These are phyloP conservation scores for Raddia distichophylla DNA, from an alignment of 176 grass and related monocot species.

Conservation along the genomic window DNA sequence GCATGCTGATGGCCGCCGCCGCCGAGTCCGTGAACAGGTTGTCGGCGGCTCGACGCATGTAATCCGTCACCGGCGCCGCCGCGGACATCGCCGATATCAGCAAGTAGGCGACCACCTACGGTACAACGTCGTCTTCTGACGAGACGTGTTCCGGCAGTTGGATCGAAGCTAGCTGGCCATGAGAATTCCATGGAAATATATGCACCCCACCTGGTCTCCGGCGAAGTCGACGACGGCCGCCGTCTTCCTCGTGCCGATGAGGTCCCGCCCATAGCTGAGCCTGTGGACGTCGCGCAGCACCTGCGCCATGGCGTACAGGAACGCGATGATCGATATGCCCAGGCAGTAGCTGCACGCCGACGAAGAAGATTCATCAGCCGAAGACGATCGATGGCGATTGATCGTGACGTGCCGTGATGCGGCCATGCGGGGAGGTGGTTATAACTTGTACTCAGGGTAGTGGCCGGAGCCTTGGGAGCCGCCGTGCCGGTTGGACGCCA, in stretches of 20 bases:
- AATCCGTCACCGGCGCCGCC: conserved; percentile 71
- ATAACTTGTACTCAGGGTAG: conserved; percentile 64
- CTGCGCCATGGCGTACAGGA: conserved; percentile 65
- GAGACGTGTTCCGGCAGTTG: neutral
- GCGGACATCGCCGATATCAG: conserved; percentile 57
- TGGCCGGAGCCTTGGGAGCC: conserved; percentile 56
- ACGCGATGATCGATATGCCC: conserved; percentile 58
- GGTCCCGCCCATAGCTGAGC: conserved; percentile 44
- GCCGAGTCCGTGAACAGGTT: conserved; percentile 68
- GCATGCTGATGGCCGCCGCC: conserved; percentile 66
- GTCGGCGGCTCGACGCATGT: conserved; percentile 50
- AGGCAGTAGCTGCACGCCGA: conserved; percentile 60
- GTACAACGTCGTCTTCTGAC: neutral
- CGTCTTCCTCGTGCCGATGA: conserved; percentile 43
- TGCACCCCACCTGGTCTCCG: conserved; percentile 63
- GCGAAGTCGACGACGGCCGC: conserved; percentile 59
- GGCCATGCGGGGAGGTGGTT: neutral
- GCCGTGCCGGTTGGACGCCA: conserved; percentile 69
- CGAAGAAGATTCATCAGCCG: neutral
- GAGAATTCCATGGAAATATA: neutral
- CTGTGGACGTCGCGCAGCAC: conserved; percentile 46
- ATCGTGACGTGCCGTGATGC: neutral
- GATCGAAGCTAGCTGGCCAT: neutral
- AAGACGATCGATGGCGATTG: neutral
- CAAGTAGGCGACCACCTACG: conserved; percentile 55